A percentile compares a stretch with the other conserved stretches of the same genome.
phyloP scores from a whole-genome alignment of 2,329 filamentous ascomycete species.

The Pyrenophora tritici-repentis region DNA sequence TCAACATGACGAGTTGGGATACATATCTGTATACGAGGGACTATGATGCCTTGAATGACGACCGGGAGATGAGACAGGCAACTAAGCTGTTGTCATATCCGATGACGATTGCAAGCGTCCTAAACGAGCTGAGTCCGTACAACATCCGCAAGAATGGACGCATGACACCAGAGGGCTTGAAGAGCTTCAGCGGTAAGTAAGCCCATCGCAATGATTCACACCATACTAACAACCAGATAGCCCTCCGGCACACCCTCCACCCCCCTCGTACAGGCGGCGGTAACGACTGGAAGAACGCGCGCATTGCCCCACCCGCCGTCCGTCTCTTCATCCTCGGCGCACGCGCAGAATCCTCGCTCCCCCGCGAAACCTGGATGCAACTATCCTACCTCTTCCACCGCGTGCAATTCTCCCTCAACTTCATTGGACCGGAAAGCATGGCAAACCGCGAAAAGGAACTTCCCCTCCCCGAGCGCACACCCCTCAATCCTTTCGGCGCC shows the following conservation, averaged over 20 bases:
- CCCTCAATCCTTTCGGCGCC: slow-evolving; percentile 89
- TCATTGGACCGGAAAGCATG: slow-evolving; percentile 97
- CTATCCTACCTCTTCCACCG: slow-evolving; percentile 94
- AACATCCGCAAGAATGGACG: slow-evolving; percentile 74
- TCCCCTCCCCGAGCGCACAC: slow-evolving; percentile 82
- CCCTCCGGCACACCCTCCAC: slow-evolving; percentile 90
- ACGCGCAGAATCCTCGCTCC: slow-evolving; percentile 94
- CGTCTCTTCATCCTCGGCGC: slow-evolving; percentile 93
- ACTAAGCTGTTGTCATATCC: slow-evolving; percentile 94
- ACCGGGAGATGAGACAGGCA: slow-evolving; percentile 88
- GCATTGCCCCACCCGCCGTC: slow-evolving; percentile 83
- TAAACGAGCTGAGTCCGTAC: slow-evolving; percentile 96
- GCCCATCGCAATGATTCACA: no score
- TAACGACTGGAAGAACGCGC: slow-evolving; percentile 74
- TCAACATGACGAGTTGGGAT: slow-evolving; percentile 99
- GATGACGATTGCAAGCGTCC: slow-evolving; percentile 83
- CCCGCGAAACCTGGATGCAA: slow-evolving; percentile 91
- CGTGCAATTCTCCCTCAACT: slow-evolving; percentile 85
- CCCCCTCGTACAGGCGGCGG: slow-evolving; percentile 80
- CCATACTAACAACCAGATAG: slow-evolving; percentile 52
- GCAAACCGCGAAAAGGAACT: slow-evolving; percentile 90
- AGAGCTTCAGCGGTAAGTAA: slow-evolving; percentile 84
- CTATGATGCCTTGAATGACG: slow-evolving; percentile 88
- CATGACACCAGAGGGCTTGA: slow-evolving; percentile 84
- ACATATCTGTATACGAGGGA: slow-evolving; percentile 92